Evolutionary conservation across 176 grass and related monocot genomes (phyloP).

Genomic region (Avena eriantha): DNA sequence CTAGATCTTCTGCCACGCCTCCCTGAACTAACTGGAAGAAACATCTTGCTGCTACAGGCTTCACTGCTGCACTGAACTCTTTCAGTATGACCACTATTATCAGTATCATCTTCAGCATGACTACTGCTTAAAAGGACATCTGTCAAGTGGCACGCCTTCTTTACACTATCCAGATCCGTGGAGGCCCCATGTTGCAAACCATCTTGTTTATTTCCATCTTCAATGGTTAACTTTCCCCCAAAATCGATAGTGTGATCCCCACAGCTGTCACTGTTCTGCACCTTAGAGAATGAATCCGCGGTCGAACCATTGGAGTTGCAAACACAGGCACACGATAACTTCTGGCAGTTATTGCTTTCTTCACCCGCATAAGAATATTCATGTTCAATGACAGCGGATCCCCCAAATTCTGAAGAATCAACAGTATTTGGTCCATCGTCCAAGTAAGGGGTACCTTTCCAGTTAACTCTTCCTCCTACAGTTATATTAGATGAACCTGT

Average conservation of each 20-base stretch:
- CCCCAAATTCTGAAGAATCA: slow-evolving; percentile 37
- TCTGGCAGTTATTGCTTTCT: slow-evolving; percentile 44
- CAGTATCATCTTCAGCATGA: slow-evolving; percentile 47
- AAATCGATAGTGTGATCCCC: slow-evolving; percentile 15
- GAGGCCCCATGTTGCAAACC: background rate
- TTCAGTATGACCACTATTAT: slow-evolving; percentile 33
- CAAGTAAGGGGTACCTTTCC: slow-evolving; percentile 23
- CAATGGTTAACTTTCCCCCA: slow-evolving; percentile 37
- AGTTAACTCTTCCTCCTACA: slow-evolving; percentile 32
- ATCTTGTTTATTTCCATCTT: slow-evolving; percentile 23
- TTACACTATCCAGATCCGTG: background rate
- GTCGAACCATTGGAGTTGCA: slow-evolving; percentile 19
- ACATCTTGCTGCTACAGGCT: slow-evolving; percentile 51
- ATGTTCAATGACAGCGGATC: slow-evolving; percentile 32
- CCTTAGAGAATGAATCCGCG: slow-evolving; percentile 24
- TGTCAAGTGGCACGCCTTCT: background rate
- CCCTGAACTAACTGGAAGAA: slow-evolving; percentile 39
- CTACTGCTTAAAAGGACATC: slow-evolving; percentile 13
- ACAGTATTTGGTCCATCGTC: slow-evolving; percentile 28
- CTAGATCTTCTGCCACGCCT: slow-evolving; percentile 41
- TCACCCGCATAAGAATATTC: slow-evolving; percentile 8
- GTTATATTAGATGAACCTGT: slow-evolving; percentile 29
- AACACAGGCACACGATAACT: slow-evolving; percentile 18
- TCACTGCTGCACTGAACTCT: slow-evolving; percentile 56
- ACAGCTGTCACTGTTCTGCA: slow-evolving; percentile 32